Evolutionary conservation across 176 grass and related monocot species (phyloP).

Genomic region (Puya raimondii): DNA sequence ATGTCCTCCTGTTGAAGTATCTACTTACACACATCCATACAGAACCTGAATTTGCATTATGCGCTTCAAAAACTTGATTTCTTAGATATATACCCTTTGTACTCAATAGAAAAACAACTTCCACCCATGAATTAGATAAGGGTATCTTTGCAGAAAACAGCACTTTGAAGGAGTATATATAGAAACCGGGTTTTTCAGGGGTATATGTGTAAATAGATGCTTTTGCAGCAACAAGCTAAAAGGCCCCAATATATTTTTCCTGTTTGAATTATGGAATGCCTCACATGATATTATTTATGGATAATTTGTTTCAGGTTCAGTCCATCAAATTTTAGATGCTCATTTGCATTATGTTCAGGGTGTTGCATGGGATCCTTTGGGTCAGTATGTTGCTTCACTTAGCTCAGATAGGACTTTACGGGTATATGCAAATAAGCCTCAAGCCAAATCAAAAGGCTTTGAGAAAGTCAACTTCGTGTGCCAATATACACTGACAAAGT

Average conservation of each 20-base stretch:
- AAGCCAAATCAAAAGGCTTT: constrained; percentile 53
- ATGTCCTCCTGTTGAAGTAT: background rate
- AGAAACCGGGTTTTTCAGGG: background rate
- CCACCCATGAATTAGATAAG: background rate
- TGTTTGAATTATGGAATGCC: background rate
- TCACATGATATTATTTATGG: constrained; percentile 12
- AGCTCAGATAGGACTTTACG: constrained; percentile 92
- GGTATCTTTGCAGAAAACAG: background rate
- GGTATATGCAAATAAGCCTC: constrained; percentile 89
- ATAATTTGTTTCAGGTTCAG: constrained; percentile 29
- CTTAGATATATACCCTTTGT: too few species aligned
- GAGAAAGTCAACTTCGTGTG: constrained; percentile 81
- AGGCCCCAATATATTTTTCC: background rate
- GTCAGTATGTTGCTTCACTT: constrained; percentile 75
- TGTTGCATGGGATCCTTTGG: constrained; percentile 91
- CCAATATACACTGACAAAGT: constrained; percentile 60
- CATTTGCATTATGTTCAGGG: constrained; percentile 99
- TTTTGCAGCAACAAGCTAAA: constrained; percentile 6
- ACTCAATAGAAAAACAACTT: too few species aligned
- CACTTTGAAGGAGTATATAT: too few species aligned
- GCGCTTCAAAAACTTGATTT: too few species aligned
- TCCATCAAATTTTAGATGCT: constrained; percentile 79
- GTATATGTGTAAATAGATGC: constrained; percentile 6
- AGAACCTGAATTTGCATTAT: too few species aligned
- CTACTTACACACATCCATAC: background rate